Evolutionary conservation across 1,284 basidiomycete genomes (phyloP).

Genomic region (Apiotrichum mycotoxinovorans): DNA sequence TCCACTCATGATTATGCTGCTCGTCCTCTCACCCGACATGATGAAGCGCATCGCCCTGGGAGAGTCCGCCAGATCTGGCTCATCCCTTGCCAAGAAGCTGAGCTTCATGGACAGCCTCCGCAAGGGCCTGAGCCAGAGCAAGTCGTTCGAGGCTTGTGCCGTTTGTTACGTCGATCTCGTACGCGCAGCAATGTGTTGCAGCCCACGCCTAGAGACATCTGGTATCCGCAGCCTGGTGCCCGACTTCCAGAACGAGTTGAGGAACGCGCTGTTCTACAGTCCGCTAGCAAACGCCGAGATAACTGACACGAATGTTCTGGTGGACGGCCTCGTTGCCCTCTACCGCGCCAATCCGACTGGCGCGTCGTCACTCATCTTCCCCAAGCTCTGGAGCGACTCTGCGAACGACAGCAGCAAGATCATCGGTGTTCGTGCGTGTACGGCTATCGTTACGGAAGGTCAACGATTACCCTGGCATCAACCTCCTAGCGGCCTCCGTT

Average conservation of each 20-base stretch:
- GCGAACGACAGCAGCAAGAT: slow-evolving; percentile 75
- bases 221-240: slow-evolving; percentile 65
- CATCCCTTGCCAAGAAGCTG: slow-evolving; percentile 48
- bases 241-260: slow-evolving; percentile 74
- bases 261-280: slow-evolving; percentile 49
- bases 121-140: slow-evolving; percentile 38
- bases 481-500: slow-evolving; percentile 18
- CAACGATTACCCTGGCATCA: slow-evolving; percentile 35
- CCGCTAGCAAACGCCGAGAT: slow-evolving; percentile 51
- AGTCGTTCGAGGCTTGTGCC: slow-evolving; percentile 38
- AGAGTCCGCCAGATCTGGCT: slow-evolving; percentile 35
- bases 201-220: slow-evolving; percentile 54
- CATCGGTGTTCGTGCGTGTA: slow-evolving; percentile 66
- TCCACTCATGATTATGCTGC: slow-evolving; percentile 74
- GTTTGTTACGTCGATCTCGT: slow-evolving; percentile 78
- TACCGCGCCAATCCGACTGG: slow-evolving; percentile 66
- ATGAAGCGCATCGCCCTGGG: slow-evolving; percentile 53
- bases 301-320: slow-evolving; percentile 73
- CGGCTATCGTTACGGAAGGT: slow-evolving; percentile 53
- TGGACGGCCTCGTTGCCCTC: slow-evolving; percentile 67
- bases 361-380: slow-evolving; percentile 61
- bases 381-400: slow-evolving; percentile 67
- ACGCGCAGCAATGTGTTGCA: slow-evolving; percentile 69
- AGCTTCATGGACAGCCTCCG: slow-evolving; percentile 50
- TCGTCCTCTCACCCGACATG: slow-evolving; percentile 74